Evolutionary conservation across 1,284 basidiomycete genomes (phyloP), one percentile per base, ranked within the genome.

Genomic region (Ganoderma meredithae): DNA sequence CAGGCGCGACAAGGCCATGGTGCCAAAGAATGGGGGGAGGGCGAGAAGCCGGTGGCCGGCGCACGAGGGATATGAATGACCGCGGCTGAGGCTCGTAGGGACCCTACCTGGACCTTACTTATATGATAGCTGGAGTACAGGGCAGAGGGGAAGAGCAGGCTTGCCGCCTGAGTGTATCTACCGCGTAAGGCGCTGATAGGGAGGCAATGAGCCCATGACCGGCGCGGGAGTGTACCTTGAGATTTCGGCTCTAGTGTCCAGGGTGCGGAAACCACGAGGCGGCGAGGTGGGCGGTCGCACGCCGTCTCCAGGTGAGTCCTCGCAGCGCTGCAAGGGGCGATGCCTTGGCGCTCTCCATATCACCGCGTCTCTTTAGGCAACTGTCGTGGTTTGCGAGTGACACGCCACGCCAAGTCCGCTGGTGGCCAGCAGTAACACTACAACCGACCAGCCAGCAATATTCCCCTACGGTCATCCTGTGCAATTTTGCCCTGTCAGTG

Each of bases 81-180:
- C 22, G 36, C 39, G 22, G 52, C 47, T 49, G 22, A 25, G 22
- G n/a, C n/a, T 31, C n/a, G 39, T 27, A 27, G 52, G 22, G 58
- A 60, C n/a, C n/a, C 58, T 60, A 40, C 47, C 66, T 39, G 36
- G 36, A 10, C 36, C 36, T 39, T 39, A 39, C 36, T 72, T 72
- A 63, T 70, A 70, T 67, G 65, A 41, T 19, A n/a, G 10, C 61
- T 41, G 58, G 25, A 64, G 59, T 47, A 69, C 70, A 69, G 72
- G 72, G 72, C 72, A 73, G 47, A 73, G 72, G 72, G 72, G 70
- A 73, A 62, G 61, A 33, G 39, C 33, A 59, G 64, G 60, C 67
- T 62, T 67, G 71, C 64, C 67, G 67, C 62, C 59, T 60, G 60
- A 64, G 69, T 49, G 39, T 64, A 36, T 66, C 62, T 47, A 60